A percentile compares a stretch with the other conserved stretches of the same genome.
phyloP scores from a whole-genome alignment of 2,329 filamentous ascomycete genomes.

The Neofusicoccum laricinum region DNA sequence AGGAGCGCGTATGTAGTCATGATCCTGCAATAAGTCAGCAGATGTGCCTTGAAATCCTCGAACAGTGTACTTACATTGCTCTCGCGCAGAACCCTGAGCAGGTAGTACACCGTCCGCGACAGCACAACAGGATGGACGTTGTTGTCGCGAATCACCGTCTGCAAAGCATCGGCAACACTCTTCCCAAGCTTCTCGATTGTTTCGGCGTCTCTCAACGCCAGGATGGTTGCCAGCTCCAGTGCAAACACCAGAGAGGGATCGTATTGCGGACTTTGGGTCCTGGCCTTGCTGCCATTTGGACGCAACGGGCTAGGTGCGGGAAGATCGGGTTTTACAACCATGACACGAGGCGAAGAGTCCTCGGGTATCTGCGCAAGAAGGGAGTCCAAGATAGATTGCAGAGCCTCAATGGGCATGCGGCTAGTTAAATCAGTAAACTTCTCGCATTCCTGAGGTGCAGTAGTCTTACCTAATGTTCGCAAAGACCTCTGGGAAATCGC shows the following conservation, averaged over 20 bases:
- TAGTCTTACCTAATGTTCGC: constrained; percentile 70
- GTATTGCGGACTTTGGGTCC: constrained; percentile 63
- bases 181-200: constrained; percentile 74
- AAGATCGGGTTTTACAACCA: constrained; percentile 84
- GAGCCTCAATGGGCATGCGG: constrained; percentile 57
- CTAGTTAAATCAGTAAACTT: constrained; percentile 38
- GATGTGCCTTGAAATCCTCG: background rate
- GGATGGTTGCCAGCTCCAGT: constrained; percentile 82
- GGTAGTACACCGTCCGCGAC: constrained; percentile 81
- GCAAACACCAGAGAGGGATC: constrained; percentile 85
- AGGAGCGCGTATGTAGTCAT: constrained; percentile 87
- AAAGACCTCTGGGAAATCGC: constrained; percentile 78
- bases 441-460: background rate
- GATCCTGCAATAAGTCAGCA: constrained; percentile 58
- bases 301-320: constrained; percentile 59
- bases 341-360: constrained; percentile 74
- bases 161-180: constrained; percentile 74
- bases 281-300: constrained; percentile 57
- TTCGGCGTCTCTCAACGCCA: constrained; percentile 72
- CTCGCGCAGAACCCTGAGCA: constrained; percentile 74
- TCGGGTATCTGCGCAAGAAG: constrained; percentile 85
- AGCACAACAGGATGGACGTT: constrained; percentile 81
- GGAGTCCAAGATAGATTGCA: constrained; percentile 65
- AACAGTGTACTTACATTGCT: constrained; percentile 63
- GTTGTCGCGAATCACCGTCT: constrained; percentile 72